Conservation (phyloP, 306 rosid species). For the Cajanus cajan region DNA sequence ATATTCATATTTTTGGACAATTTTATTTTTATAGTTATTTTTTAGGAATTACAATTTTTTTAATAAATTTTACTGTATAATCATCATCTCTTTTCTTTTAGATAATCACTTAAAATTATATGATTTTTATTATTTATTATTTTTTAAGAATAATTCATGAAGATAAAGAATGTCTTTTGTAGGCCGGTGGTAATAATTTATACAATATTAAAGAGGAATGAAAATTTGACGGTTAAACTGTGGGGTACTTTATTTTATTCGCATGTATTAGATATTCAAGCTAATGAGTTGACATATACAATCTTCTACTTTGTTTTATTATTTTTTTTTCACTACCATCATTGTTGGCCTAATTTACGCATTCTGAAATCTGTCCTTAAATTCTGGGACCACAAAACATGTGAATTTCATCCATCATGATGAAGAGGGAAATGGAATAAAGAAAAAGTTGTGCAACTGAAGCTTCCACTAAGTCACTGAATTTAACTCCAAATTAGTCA, state of each 20-base stretch:
- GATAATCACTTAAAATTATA: no score
- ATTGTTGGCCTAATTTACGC: background rate
- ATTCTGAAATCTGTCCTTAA: background rate
- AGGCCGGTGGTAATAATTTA: no score
- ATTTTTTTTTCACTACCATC: background rate
- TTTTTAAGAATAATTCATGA: no score
- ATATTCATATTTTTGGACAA: no score
- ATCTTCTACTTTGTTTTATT: background rate
- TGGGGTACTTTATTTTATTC: background rate
- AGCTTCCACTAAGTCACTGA: background rate
- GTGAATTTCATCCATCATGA: background rate
- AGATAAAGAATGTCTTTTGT: no score
- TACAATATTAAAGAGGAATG: background rate
- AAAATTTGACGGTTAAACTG: background rate
- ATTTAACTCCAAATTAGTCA: background rate
- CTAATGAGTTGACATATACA: background rate
- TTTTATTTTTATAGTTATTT: no score
- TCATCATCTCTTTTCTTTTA: no score
- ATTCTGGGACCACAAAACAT: constrained; percentile 14
- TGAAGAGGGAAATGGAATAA: background rate
- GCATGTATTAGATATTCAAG: background rate
- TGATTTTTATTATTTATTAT: no score
- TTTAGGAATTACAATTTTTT: no score
- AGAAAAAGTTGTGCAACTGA: background rate
- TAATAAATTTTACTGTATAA: no score